Base-by-base conservation (phyloP, 306 rosid species). In the Lithocarpus polystachyus region DNA sequence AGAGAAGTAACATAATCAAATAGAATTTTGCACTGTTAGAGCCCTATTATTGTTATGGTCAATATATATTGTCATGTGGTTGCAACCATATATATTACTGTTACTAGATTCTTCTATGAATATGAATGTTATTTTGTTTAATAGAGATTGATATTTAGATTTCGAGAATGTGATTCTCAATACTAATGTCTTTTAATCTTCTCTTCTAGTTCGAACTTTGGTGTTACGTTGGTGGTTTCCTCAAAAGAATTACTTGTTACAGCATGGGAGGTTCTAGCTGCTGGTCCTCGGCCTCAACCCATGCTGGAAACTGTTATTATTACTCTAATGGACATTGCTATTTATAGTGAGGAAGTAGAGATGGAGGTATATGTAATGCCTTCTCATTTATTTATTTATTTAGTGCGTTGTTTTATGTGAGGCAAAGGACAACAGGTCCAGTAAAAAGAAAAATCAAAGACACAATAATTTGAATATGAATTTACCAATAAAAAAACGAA, bases 281-380 rank as follows among this genome's bases (percentile, higher is more conserved):
- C 87, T 76, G 97, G 93, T 84, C 90, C 90, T 77, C 90, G 87
- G 82, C 89, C 92, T 87, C 86, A 77, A 72, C 81, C 93, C 31
- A 71, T 57, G 24, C 76, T 92, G 89, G 98, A 92, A 83, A 94
- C 98, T 40, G 84, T 88, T 76, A 45, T 94, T 74, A 77, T 92
- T 59, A 92, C 98, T 69, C 95, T 94, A 29, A 90, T 89, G 96
- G 90, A 92, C 90, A 86, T 94, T 74, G 92, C 97, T 77, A 62
- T 94, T 31, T 89, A 89, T 56, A 91, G 98, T 80, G 98, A 92
- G 81, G 84, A 87, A 75, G 87, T 92, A 20, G 98, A 94, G 83
- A 29, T 86, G 79, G 93, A 92, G 97, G 98, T 92, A 82, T 43
- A n/a, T 62, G 65, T 77, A 55, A 20, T 68, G 15, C 71, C 52